These are phyloP conservation scores for Benincasa hispida DNA, from an alignment of 306 rosid species.

Conservation along the genomic window DNA sequence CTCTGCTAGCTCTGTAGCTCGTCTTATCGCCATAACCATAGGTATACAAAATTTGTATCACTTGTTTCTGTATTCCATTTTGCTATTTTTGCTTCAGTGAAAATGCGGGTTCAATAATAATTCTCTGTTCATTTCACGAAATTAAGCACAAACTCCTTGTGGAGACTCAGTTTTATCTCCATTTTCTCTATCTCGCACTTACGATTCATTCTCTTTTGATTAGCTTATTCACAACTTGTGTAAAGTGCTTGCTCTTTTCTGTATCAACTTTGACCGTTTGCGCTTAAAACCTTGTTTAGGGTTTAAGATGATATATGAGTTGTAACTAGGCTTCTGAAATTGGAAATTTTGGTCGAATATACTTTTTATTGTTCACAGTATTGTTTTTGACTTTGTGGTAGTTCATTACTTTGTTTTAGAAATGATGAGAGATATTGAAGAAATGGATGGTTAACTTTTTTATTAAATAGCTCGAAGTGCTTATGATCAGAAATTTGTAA, in stretches of 20 bases:
- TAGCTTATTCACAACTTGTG: background rate
- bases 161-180: background rate
- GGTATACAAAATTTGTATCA: background rate
- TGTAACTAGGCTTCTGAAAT: background rate
- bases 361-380: background rate
- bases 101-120: background rate
- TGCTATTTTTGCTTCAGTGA: background rate
- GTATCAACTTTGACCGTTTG: background rate
- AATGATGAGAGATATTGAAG: background rate
- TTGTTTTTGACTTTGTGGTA: background rate
- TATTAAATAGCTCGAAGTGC: background rate
- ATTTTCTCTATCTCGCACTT: background rate
- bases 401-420: background rate
- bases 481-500: background rate
- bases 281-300: background rate
- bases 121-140: background rate
- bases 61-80: background rate
- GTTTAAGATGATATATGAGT: background rate
- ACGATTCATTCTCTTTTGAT: background rate
- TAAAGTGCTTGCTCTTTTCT: background rate
- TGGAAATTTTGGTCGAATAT: background rate
- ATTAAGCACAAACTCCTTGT: background rate
- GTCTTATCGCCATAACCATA: background rate
- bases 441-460: background rate
- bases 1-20: background rate